These are phyloP conservation scores for Pleurostoma richardsiae DNA, from an alignment of 2,329 filamentous ascomycete species.

Conservation along the genomic window DNA sequence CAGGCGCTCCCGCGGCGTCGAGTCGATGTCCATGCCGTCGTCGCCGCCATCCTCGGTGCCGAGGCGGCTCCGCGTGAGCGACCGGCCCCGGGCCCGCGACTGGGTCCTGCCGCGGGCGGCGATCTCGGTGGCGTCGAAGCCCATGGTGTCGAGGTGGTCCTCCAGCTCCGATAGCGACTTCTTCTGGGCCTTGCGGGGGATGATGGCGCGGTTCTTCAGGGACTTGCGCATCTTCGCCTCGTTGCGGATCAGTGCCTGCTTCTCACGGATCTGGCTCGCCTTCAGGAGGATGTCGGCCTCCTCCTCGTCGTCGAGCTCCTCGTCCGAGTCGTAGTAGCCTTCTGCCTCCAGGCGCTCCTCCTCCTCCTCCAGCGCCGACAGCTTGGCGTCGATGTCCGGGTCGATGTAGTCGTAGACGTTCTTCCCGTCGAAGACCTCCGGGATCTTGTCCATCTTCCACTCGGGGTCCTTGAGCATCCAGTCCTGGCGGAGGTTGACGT, in stretches of 20 bases:
- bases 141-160: conserved; percentile 75
- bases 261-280: conserved; percentile 92
- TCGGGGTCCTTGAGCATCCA: conserved; percentile 83
- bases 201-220: conserved; percentile 93
- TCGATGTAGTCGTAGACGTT: conserved; percentile 98
- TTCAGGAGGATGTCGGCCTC: conserved; percentile 85
- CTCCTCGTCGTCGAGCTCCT: conserved; percentile 78
- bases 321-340: conserved; percentile 88
- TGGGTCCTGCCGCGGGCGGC: conserved; percentile 66
- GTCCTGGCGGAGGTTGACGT: conserved; percentile 83
- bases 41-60: conserved; percentile 61
- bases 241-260: conserved; percentile 87
- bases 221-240: conserved; percentile 93
- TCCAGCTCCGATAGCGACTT: conserved; percentile 86
- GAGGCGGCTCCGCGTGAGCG: conserved; percentile 55
- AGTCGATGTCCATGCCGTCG: conserved; percentile 73
- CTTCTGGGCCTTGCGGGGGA: conserved; percentile 76
- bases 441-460: conserved; percentile 95
- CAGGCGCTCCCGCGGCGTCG: conserved; percentile 51
- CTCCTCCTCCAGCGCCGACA: conserved; percentile 88
- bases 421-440: conserved; percentile 90
- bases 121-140: conserved; percentile 75
- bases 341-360: conserved; percentile 89
- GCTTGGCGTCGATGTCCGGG: conserved; percentile 90
- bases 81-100: conserved; percentile 67